Evolutionary conservation across 2,329 filamentous ascomycete species (phyloP).

Genomic region (Colletotrichum nymphaeae): DNA sequence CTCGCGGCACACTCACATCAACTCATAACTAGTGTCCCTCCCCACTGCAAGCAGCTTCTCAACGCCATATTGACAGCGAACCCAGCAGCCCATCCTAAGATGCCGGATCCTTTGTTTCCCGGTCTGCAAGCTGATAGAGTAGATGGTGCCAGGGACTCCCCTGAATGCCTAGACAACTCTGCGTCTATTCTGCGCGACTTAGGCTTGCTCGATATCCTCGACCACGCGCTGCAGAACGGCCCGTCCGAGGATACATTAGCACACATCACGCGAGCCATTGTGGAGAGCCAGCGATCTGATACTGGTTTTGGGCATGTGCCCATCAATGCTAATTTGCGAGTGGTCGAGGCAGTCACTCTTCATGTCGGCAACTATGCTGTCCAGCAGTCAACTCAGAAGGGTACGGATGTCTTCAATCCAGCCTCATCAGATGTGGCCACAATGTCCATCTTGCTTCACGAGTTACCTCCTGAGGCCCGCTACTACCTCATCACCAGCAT

Average conservation of each 20-base stretch:
- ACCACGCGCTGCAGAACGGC: constrained; percentile 69
- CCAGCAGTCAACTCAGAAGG: constrained; percentile 66
- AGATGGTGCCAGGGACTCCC: constrained; percentile 78
- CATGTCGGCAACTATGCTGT: constrained; percentile 83
- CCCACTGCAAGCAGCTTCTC: constrained; percentile 86
- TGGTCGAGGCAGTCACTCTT: constrained; percentile 86
- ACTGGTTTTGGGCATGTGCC: constrained; percentile 75
- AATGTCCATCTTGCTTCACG: constrained; percentile 80
- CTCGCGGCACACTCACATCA: constrained; percentile 87
- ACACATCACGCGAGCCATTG: constrained; percentile 80
- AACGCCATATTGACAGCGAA: constrained; percentile 89
- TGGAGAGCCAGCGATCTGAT: constrained; percentile 66
- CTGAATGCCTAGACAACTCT: constrained; percentile 74
- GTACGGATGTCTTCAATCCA: constrained; percentile 71
- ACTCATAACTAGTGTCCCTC: constrained; percentile 83
- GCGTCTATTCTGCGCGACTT: constrained; percentile 62
- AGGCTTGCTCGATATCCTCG: constrained; percentile 69
- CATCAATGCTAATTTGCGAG: constrained; percentile 74
- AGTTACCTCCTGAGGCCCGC: constrained; percentile 79
- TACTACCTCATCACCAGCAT: constrained; percentile 89
- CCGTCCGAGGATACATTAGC: constrained; percentile 79
- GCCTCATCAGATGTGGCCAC: constrained; percentile 77
- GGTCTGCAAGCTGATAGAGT: constrained; percentile 82
- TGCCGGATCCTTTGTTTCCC: constrained; percentile 78
- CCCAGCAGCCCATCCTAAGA: constrained; percentile 74